phyloP scores from a whole-genome alignment of 2,329 filamentous ascomycete genomes.

The Acephala macrosclerotiorum region DNA sequence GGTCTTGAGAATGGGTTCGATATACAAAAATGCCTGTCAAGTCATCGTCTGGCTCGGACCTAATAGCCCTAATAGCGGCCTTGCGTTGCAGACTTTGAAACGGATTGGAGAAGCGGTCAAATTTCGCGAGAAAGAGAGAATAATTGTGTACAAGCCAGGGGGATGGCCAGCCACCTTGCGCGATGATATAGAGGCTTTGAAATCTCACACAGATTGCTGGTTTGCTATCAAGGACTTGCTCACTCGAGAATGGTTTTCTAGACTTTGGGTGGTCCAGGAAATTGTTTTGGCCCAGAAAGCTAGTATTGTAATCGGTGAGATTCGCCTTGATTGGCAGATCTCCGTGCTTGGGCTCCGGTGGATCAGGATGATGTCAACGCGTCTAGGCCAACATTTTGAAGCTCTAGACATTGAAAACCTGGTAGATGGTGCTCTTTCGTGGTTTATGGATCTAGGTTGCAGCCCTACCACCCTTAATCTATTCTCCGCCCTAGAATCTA shows the following conservation, averaged over 20 bases:
- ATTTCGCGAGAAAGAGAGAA: neutral
- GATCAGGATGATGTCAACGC: neutral
- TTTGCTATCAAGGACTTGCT: conserved; percentile 14
- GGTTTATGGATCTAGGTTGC: neutral
- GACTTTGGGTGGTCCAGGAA: conserved; percentile 28
- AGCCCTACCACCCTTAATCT: neutral
- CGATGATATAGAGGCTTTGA: neutral
- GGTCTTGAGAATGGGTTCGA: conserved; percentile 35
- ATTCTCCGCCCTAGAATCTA: neutral
- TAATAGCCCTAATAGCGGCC: conserved; percentile 16
- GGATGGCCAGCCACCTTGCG: conserved; percentile 3
- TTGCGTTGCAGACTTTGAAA: conserved; percentile 21
- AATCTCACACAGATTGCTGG: conserved; percentile 1
- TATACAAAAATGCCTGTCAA: conserved; percentile 32
- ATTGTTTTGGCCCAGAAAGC: conserved; percentile 20
- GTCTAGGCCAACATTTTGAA: neutral
- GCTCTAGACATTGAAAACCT: neutral
- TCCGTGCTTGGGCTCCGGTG: conserved; percentile 9
- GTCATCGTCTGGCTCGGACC: conserved; percentile 39
- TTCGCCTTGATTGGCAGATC: conserved; percentile 14
- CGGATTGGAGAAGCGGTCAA: conserved; percentile 4
- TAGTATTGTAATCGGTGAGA: conserved; percentile 7
- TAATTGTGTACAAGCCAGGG: neutral
- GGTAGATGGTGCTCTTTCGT: neutral
- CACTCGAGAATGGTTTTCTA: conserved; percentile 20